Evolutionary conservation across 768 basidiomycete genomes (phyloP).

Genomic region (Russula abietina): DNA sequence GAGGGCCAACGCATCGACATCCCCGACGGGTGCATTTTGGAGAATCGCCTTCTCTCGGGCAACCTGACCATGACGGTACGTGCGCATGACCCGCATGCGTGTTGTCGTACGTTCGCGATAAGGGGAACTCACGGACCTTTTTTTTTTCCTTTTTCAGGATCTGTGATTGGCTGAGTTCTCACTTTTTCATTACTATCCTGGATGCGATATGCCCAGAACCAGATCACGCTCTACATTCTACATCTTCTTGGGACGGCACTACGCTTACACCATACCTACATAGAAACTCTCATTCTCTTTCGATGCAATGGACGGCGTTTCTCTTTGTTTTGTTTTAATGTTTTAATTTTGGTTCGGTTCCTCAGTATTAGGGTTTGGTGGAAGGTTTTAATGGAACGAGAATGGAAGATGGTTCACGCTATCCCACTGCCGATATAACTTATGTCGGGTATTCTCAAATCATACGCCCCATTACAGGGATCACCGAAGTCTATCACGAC

Average conservation of each 20-base stretch:
- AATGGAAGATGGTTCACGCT: background rate
- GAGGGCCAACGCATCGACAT: constrained; percentile 71
- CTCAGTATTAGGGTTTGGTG: background rate
- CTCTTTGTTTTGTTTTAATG: background rate
- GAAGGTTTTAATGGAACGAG: background rate
- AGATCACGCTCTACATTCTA: background rate
- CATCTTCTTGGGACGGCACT: background rate
- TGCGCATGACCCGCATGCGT: background rate
- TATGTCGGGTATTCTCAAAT: too few relatives aligned
- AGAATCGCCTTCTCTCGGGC: constrained; percentile 74
- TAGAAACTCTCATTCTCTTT: background rate
- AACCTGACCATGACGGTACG: constrained; percentile 73
- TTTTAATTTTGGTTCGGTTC: background rate
- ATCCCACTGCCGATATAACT: background rate
- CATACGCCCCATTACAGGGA: too few relatives aligned
- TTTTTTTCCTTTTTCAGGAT: constrained; percentile 1
- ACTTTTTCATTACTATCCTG: background rate
- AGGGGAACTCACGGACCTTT: background rate
- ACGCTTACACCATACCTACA: background rate
- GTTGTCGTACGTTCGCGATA: background rate
- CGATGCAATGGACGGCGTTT: background rate
- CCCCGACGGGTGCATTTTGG: constrained; percentile 66
- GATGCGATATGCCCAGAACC: background rate
- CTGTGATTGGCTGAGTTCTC: constrained; percentile 2
- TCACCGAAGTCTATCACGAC: too few relatives aligned